Evolutionary conservation across 2,329 filamentous ascomycete species (phyloP).

Genomic region (Amesomyces nigricolor): DNA sequence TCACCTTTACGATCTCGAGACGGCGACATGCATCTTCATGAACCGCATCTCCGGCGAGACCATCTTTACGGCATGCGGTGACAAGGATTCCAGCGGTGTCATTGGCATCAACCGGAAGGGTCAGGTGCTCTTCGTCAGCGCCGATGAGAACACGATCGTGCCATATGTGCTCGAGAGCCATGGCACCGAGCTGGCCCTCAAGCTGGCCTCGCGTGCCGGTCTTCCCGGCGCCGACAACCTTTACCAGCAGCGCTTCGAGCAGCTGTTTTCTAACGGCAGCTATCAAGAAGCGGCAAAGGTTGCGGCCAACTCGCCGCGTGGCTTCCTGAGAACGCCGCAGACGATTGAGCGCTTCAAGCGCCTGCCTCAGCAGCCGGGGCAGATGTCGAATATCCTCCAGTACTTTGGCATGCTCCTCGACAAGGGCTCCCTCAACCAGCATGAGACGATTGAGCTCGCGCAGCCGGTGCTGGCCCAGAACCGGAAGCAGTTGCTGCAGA

Average conservation of each 20-base stretch:
- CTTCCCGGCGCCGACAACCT: constrained; percentile 91
- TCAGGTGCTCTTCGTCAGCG: constrained; percentile 87
- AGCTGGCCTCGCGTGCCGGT: constrained; percentile 89
- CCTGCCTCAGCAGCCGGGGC: constrained; percentile 70
- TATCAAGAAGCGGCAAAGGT: constrained; percentile 90
- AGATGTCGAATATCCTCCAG: constrained; percentile 90
- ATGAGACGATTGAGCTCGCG: constrained; percentile 90
- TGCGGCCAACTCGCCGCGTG: constrained; percentile 91
- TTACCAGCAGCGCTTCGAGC: constrained; percentile 89
- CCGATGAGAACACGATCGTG: constrained; percentile 87
- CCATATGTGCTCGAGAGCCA: constrained; percentile 95
- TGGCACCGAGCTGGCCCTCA: constrained; percentile 90
- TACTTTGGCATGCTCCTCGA: constrained; percentile 97
- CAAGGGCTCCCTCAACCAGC: constrained; percentile 86
- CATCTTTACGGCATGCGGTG: constrained; percentile 88
- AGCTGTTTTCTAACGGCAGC: constrained; percentile 71
- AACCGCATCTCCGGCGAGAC: constrained; percentile 99
- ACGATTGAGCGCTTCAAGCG: constrained; percentile 96
- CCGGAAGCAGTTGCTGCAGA: constrained; percentile 91
- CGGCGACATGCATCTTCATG: constrained; percentile 95
- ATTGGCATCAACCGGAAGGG: constrained; percentile 96
- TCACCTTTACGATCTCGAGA: constrained; percentile 96
- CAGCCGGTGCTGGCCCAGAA: constrained; percentile 89
- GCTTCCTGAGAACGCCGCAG: constrained; percentile 87
- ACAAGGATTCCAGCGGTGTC: constrained; percentile 79